Evolutionary conservation across 805 yeast species (phyloP).

Genomic region (Metschnikowia gelsemii): DNA sequence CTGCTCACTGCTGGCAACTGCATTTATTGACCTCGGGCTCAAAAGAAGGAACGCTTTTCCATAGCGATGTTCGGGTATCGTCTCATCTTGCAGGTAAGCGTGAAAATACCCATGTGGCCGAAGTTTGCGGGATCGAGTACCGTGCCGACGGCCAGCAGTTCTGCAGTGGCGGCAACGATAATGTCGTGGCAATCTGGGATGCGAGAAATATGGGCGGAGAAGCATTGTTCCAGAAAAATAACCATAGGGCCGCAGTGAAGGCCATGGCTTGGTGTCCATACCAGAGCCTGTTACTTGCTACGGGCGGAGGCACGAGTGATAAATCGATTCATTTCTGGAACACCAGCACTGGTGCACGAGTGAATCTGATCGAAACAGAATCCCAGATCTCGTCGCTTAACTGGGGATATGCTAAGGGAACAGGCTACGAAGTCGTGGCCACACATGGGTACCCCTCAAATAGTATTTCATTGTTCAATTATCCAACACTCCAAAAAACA

Average conservation of each 20-base stretch:
- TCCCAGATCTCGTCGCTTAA: slow-evolving; percentile 91
- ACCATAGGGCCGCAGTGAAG: slow-evolving; percentile 92
- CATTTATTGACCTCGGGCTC: slow-evolving; percentile 84
- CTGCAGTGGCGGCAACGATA: slow-evolving; percentile 94
- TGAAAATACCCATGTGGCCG: slow-evolving; percentile 64
- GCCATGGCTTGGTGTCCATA: slow-evolving; percentile 95
- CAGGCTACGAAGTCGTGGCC: slow-evolving; percentile 82
- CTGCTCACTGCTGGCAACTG: slow-evolving; percentile 80
- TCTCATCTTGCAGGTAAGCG: slow-evolving; percentile 66
- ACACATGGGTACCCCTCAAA: slow-evolving; percentile 94
- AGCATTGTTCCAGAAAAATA: slow-evolving; percentile 73
- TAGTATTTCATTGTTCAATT: slow-evolving; percentile 77
- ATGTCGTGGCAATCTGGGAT: slow-evolving; percentile 92
- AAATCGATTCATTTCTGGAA: slow-evolving; percentile 91
- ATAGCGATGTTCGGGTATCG: slow-evolving; percentile 87
- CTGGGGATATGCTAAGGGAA: slow-evolving; percentile 80
- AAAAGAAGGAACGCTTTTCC: slow-evolving; percentile 78
- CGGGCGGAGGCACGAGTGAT: slow-evolving; percentile 96
- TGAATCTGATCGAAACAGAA: slow-evolving; percentile 85
- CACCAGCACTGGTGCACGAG: slow-evolving; percentile 82
- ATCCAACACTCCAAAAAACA: slow-evolving; percentile 80
- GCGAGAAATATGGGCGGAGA: slow-evolving; percentile 32
- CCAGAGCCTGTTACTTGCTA: slow-evolving; percentile 77
- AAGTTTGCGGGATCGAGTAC: slow-evolving; percentile 90
- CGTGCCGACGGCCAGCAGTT: slow-evolving; percentile 79